Evolutionary conservation across 495 filamentous ascomycete genomes (phyloP).

Genomic region (Penicillium alfredii): DNA sequence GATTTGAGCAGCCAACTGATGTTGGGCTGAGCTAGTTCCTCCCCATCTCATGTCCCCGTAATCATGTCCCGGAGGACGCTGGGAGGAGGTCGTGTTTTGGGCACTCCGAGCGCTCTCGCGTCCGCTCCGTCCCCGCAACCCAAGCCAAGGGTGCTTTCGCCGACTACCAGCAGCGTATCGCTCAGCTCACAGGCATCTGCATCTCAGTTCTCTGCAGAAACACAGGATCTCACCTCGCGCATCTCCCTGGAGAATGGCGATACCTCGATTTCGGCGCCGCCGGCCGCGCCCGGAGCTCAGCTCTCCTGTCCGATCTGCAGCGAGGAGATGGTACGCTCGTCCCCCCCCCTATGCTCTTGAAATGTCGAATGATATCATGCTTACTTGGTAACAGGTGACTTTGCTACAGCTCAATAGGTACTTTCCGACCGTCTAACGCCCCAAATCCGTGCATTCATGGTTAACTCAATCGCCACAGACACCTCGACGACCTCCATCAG

Average conservation of each 20-base stretch:
- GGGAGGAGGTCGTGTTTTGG: slow-evolving; percentile 83
- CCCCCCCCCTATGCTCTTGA: background rate
- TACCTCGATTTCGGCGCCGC: slow-evolving; percentile 41
- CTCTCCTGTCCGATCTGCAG: slow-evolving; percentile 92
- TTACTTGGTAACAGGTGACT: slow-evolving; percentile 58
- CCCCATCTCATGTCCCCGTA: slow-evolving; percentile 37
- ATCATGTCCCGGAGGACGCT: slow-evolving; percentile 77
- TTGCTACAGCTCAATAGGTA: slow-evolving; percentile 88
- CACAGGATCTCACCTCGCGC: slow-evolving; percentile 53
- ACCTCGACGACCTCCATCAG: slow-evolving; percentile 90
- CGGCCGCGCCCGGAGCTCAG: slow-evolving; percentile 51
- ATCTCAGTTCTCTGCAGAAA: slow-evolving; percentile 51
- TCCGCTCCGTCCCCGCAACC: slow-evolving; percentile 51
- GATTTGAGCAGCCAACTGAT: slow-evolving; percentile 17
- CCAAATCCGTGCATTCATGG: slow-evolving; percentile 12
- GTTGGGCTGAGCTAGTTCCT: slow-evolving; percentile 14
- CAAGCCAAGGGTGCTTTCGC: slow-evolving; percentile 50
- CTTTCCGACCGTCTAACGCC: slow-evolving; percentile 1
- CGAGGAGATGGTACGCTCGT: slow-evolving; percentile 76
- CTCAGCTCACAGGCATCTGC: slow-evolving; percentile 59
- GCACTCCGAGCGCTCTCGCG: slow-evolving; percentile 71
- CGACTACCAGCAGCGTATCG: slow-evolving; percentile 53
- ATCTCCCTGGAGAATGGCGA: slow-evolving; percentile 51
- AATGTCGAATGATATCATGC: slow-evolving; percentile 7
- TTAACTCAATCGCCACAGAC: slow-evolving; percentile 44